Percentiles rank a stretch among this genome's conserved stretches.
Evolutionary conservation across 441 rosid species (phyloP).

Genomic region (Populus hybrid): DNA sequence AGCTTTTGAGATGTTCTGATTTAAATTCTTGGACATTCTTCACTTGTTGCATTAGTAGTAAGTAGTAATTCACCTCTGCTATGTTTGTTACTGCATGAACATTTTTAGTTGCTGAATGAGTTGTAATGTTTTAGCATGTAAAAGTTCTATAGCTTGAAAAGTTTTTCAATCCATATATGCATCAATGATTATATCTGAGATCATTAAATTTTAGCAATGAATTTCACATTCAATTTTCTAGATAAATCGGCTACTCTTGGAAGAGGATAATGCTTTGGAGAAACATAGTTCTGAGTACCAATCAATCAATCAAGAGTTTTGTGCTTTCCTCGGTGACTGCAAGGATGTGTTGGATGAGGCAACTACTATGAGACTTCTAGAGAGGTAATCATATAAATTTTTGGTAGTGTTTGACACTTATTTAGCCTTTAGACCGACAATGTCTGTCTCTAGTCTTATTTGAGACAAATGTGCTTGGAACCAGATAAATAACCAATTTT

Average conservation of each 20-base stretch:
- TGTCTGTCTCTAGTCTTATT: background rate
- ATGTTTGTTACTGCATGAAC: background rate
- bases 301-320: slow-evolving; percentile 78
- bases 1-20: background rate
- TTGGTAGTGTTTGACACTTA: background rate
- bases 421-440: background rate
- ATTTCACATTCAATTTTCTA: slow-evolving; percentile 26
- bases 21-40: background rate
- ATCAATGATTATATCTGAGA: slow-evolving; percentile 2
- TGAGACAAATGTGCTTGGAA: background rate
- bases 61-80: background rate
- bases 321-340: slow-evolving; percentile 96
- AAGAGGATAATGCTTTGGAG: slow-evolving; percentile 87
- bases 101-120: background rate
- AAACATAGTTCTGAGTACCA: slow-evolving; percentile 81
- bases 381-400: slow-evolving; percentile 57
- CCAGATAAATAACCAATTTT: background rate
- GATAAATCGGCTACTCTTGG: slow-evolving; percentile 93
- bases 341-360: slow-evolving; percentile 98
- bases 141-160: slow-evolving; percentile 9
- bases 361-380: slow-evolving; percentile 94
- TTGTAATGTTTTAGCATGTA: slow-evolving; percentile 2
- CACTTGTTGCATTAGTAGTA: background rate
- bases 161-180: background rate
- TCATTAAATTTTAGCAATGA: slow-evolving; percentile 12